Base-by-base conservation (phyloP, 23 red algal species). In the Pyropia yezoensis region DNA sequence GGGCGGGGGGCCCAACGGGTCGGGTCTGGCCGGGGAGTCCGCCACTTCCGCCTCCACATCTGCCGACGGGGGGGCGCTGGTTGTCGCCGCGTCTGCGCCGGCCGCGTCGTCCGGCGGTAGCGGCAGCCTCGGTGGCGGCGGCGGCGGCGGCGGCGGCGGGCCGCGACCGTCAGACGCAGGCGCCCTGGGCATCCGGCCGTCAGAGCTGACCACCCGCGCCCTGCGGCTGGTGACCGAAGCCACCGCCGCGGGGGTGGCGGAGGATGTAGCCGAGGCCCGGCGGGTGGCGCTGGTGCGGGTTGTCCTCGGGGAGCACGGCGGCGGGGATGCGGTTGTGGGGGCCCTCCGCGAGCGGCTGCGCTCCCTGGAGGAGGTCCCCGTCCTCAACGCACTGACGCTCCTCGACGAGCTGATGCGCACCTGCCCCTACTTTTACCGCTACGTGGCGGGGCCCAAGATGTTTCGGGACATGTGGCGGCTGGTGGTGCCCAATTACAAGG, bases 401-500 rank as follows among this genome's bases (percentile, higher is more conserved):
- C 50, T 96, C 23, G 76, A 98, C 56, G 84, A 87, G 58, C 58
- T 83, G 26, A 91, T 91, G 86, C 62, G 80, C 24, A 77, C 73
- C 22, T 72, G 76, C 27, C 85, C 94, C 5, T 83, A 75, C 54
- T 98, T 98, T 56, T 98, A 88, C 71, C 85, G 85, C 20, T 78
- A 88, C 63, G 50, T 88, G 54, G 94, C 94, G 14, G 88, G 87
- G 39, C 69, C 77, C 15, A 83, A 80, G 57, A 91, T 98, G 54
- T 98, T 98, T 39, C 65, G 87, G 28, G 67, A 86, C n/a, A 60
- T 98, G 33, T 98, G 94, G 94, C 82, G 94, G 50, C 80, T 91
- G 19, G 87, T 98, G 0, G 81, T 73, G 24, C 94, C 85, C 18
- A 73, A 88, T 26, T 98, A 98, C 65, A 98, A 98, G 62, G 75